Evolutionary conservation across 1,284 basidiomycete species (phyloP).

Genomic region (Anthracocystis walkeri): DNA sequence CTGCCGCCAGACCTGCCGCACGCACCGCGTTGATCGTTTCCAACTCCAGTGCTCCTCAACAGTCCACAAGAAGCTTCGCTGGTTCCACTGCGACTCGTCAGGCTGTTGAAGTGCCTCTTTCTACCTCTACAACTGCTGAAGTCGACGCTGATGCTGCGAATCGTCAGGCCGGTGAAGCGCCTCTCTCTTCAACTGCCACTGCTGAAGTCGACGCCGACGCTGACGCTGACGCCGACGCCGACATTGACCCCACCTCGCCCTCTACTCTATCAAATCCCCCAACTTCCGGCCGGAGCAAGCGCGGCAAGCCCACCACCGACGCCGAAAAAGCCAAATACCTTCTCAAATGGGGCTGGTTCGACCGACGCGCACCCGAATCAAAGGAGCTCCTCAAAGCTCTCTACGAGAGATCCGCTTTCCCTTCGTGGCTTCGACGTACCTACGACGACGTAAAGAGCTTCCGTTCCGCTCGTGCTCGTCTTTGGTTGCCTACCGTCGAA

Average conservation of each 20-base stretch:
- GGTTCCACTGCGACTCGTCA: conserved; percentile 17
- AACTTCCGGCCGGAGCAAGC: conserved; percentile 23
- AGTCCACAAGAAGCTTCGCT: conserved; percentile 18
- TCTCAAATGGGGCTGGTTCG: conserved; percentile 47
- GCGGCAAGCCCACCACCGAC: conserved; percentile 19
- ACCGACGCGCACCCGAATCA: not conserved
- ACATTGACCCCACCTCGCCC: not conserved
- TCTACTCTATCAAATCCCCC: not conserved
- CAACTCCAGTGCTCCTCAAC: conserved; percentile 6
- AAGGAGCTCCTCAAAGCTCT: not conserved
- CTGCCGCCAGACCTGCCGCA: conserved; percentile 1
- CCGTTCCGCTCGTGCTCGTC: conserved; percentile 48
- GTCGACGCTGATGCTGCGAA: not conserved
- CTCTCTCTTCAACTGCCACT: not conserved
- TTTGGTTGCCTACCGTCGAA: conserved; percentile 37
- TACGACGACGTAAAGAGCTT: conserved; percentile 41
- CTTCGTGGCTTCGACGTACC: conserved; percentile 19
- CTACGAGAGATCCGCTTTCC: not conserved
- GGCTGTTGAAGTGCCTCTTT: not conserved
- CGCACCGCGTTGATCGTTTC: conserved; percentile 14
- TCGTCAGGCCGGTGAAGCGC: not conserved
- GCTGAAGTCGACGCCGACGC: too few relatives aligned
- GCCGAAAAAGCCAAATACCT: conserved; percentile 32
- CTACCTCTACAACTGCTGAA: not conserved
- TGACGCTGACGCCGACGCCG: not conserved